phyloP scores from a whole-genome alignment of 768 basidiomycete species.

The Suillus bovinus region DNA sequence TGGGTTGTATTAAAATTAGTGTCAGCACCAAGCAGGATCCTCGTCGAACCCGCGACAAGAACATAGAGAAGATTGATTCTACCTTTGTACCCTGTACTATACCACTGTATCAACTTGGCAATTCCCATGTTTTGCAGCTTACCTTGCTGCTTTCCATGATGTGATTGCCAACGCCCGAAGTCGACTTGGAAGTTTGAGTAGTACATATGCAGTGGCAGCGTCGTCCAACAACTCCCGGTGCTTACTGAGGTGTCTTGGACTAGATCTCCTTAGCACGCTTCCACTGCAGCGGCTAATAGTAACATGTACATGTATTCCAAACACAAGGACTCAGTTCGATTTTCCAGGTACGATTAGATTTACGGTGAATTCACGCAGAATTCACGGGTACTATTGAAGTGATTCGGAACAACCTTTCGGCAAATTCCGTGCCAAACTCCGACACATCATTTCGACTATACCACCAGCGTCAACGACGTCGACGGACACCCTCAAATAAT shows the following conservation, averaged over 20 bases:
- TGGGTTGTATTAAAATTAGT: neutral
- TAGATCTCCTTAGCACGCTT: neutral
- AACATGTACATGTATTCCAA: neutral
- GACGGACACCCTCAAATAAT: neutral
- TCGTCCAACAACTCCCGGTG: neutral
- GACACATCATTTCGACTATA: conserved; percentile 1
- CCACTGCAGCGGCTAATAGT: neutral
- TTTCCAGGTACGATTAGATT: neutral
- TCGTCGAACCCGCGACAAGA: conserved; percentile 27
- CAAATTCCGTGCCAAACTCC: conserved; percentile 4
- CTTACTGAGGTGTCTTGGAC: neutral
- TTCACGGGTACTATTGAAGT: too few relatives aligned
- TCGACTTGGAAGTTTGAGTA: neutral
- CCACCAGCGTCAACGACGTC: conserved; percentile 2
- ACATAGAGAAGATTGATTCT: conserved; percentile 23
- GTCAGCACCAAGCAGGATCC: conserved; percentile 29
- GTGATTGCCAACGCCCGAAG: neutral
- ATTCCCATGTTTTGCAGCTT: neutral
- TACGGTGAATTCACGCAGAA: too few relatives aligned
- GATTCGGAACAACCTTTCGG: neutral
- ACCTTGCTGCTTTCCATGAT: neutral
- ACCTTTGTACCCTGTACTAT: neutral
- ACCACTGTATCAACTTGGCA: neutral
- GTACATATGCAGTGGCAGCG: neutral
- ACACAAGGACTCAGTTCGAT: neutral